Base-by-base conservation (phyloP, 1,284 basidiomycete species). In the Rugiboletus extremiorientalis region DNA sequence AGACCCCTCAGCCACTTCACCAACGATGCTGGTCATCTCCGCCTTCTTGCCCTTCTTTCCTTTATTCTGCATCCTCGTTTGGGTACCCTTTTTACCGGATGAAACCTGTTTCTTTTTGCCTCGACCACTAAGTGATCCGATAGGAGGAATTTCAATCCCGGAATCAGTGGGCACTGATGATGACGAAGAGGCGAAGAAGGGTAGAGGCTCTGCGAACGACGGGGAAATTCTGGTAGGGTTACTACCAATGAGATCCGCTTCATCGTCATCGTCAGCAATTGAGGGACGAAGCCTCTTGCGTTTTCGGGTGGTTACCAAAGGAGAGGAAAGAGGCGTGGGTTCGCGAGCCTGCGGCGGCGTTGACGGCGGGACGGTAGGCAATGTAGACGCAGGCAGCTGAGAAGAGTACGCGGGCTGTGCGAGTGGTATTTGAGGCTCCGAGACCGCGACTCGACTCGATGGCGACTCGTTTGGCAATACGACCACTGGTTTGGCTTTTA, bases 141-240 rank as follows among this genome's bases (percentile, higher is more conserved):
- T 23, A 18, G 52, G 55, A 15, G 54, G 60, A 10, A 71, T 60
- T n/a, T 72, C 61, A 22, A 71, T 28, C 22, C 61, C 67, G 10
- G 71, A 67, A 41, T 66, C 58, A 1, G 60, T 56, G 18, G 56
- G 63, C 11, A 59, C 25, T 38, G 67, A 70, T 15, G 68, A 69
- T 18, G 68, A 68, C 6, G 70, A 56, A 25, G 69, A 47, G 31
- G 70, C 70, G 15, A 72, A 72, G 52, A 72, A 72, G 25, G 58
- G 59, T 14, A 61, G 63, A 42, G 69, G 72, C 23, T 51, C 43
- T 23, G 40, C 8, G 20, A 30, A 47, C 7, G 55, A 44, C 4
- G 51, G 45, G 23, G 63, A 57, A 12, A 43, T 34, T 38, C 41
- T 27, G 4, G 23, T n/a, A 20, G 48, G 41, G 18, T 22, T 41